phyloP scores from a whole-genome alignment of 352 stramenopile genomes.

The Phytopythium cucurbitacearum region DNA sequence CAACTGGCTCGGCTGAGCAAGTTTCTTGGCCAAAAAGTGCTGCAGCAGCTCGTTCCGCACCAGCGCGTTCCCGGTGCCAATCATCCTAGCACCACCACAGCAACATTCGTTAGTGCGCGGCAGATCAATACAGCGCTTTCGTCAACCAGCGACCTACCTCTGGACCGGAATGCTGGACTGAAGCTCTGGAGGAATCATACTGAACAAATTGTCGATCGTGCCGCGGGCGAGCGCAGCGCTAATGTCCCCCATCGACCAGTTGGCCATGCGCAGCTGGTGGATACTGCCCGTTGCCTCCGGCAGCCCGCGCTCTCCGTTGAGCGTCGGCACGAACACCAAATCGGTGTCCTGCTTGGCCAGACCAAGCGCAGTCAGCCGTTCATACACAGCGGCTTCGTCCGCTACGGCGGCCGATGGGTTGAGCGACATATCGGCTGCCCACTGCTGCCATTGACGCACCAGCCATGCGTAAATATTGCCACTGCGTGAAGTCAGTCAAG shows the following conservation, averaged over 20 bases:
- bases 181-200: conserved; percentile 54
- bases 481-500: conserved; percentile 13
- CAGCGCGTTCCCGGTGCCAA: conserved; percentile 71
- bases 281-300: conserved; percentile 37
- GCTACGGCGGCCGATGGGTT: conserved; percentile 5
- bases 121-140: not conserved
- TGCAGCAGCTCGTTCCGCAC: conserved; percentile 62
- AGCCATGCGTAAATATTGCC: conserved; percentile 72
- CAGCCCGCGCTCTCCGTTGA: conserved; percentile 60
- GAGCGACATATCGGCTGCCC: conserved; percentile 43
- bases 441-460: conserved; percentile 51
- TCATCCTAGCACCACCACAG: conserved; percentile 32
- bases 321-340: conserved; percentile 54
- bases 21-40: conserved; percentile 29
- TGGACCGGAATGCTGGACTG: conserved; percentile 20
- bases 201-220: conserved; percentile 67
- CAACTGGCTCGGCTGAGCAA: conserved; percentile 29
- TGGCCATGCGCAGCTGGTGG: conserved; percentile 44
- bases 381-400: conserved; percentile 32
- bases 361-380: conserved; percentile 48
- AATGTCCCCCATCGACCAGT: conserved; percentile 72
- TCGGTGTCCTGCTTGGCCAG: conserved; percentile 42
- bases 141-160: conserved; percentile 26
- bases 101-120: not conserved
- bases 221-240: conserved; percentile 58